These are phyloP conservation scores for Ogataea populi-albae DNA, from an alignment of 805 yeast species.

Conservation along the genomic window DNA sequence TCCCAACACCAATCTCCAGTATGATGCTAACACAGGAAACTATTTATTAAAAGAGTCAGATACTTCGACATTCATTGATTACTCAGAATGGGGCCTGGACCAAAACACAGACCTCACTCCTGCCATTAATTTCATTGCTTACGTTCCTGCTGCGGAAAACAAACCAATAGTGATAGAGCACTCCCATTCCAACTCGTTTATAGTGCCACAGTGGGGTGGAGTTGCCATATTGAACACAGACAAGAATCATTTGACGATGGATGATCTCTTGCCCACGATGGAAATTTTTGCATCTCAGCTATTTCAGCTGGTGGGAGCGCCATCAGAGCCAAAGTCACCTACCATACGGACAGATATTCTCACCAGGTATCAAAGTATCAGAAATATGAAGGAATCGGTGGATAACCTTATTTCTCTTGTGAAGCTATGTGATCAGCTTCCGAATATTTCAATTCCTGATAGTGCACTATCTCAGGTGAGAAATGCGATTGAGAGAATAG, in stretches of 20 bases:
- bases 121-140: conserved; percentile 65
- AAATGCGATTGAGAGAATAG: conserved; percentile 44
- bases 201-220: conserved; percentile 93
- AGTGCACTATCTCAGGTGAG: conserved; percentile 59
- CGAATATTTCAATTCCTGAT: conserved; percentile 81
- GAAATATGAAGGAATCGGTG: conserved; percentile 59
- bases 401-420: conserved; percentile 72
- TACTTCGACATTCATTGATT: conserved; percentile 74
- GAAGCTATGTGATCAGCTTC: conserved; percentile 64
- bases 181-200: conserved; percentile 52
- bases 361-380: conserved; percentile 54
- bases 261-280: conserved; percentile 54
- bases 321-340: conserved; percentile 55
- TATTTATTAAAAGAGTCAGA: conserved; percentile 45
- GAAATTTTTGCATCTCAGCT: conserved; percentile 74
- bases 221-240: conserved; percentile 48
- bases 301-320: conserved; percentile 69
- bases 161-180: conserved; percentile 50
- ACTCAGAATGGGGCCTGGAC: conserved; percentile 76
- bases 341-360: conserved; percentile 62
- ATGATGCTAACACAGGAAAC: conserved; percentile 25
- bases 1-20: conserved; percentile 25
- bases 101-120: conserved; percentile 54
- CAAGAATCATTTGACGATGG: conserved; percentile 31
- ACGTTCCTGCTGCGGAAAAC: conserved; percentile 51